Evolutionary conservation across 2,329 filamentous ascomycete genomes (phyloP).

Genomic region (Epichloe gansuensis): DNA sequence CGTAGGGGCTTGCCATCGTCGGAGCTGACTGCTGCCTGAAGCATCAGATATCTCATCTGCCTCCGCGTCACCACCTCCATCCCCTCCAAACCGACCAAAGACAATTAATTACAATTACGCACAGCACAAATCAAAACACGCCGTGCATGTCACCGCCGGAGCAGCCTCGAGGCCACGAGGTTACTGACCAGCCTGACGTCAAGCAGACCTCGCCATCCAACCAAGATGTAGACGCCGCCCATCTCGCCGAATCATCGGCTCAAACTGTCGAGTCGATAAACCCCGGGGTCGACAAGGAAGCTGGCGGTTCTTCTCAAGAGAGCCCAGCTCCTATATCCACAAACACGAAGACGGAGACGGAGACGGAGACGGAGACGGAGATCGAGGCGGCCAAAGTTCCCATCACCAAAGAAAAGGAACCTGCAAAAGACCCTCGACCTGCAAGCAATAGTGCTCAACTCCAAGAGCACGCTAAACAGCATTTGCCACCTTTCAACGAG

Average conservation of each 20-base stretch:
- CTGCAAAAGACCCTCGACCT: neutral
- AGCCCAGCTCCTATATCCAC: neutral
- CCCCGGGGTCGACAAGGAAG: neutral
- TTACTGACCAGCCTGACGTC: slow-evolving; percentile 6
- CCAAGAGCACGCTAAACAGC: neutral
- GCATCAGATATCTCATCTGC: too few relatives aligned
- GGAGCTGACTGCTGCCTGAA: neutral
- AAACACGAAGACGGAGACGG: neutral
- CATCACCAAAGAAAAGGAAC: neutral
- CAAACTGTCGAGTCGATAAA: neutral
- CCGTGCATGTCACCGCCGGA: slow-evolving; percentile 26
- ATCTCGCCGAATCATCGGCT: neutral
- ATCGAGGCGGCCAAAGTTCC: neutral
- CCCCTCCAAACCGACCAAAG: neutral
- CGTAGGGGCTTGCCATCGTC: neutral
- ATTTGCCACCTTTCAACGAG: slow-evolving; percentile 8
- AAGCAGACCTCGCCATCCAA: neutral
- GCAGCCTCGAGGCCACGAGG: slow-evolving; percentile 14
- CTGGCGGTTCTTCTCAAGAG: neutral
- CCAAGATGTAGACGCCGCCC: slow-evolving; percentile 1
- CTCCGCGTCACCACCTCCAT: neutral
- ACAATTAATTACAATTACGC: neutral
- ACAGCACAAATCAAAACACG: neutral
- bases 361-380: neutral
- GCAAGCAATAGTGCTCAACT: neutral